phyloP scores from a whole-genome alignment of 73 alveolate genomes.

The Tetrahymena elliotti region DNA sequence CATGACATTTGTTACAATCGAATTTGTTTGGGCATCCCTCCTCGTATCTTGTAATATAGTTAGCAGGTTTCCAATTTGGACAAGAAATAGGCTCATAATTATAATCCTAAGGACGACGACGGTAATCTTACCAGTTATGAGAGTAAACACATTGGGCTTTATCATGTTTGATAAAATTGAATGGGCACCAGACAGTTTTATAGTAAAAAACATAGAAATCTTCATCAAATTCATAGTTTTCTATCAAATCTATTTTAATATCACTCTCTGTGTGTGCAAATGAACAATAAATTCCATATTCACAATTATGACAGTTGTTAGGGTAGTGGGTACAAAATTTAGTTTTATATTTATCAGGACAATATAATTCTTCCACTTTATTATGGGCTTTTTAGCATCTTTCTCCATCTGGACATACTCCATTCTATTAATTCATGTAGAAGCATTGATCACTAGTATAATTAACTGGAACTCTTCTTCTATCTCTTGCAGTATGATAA shows the following conservation, averaged over 20 bases:
- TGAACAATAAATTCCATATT: slow-evolving; percentile 75
- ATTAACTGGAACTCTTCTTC: slow-evolving; percentile 30
- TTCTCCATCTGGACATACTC: slow-evolving; percentile 62
- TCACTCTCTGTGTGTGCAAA: slow-evolving; percentile 79
- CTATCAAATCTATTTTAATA: slow-evolving; percentile 64
- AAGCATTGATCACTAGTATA: slow-evolving; percentile 64
- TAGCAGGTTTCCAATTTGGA: slow-evolving; percentile 59
- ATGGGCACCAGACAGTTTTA: slow-evolving; percentile 96
- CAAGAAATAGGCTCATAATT: slow-evolving; percentile 59
- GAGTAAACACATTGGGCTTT: slow-evolving; percentile 92
- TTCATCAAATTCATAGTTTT: slow-evolving; percentile 58
- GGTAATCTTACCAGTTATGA: slow-evolving; percentile 92
- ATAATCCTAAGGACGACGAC: slow-evolving; percentile 83
- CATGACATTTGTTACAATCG: slow-evolving; percentile 56
- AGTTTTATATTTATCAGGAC: slow-evolving; percentile 75
- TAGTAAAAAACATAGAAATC: slow-evolving; percentile 75
- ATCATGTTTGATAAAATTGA: slow-evolving; percentile 75
- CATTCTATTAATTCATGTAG: slow-evolving; percentile 44
- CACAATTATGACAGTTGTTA: slow-evolving; percentile 56
- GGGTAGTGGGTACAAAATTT: slow-evolving; percentile 77
- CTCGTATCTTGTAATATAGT: slow-evolving; percentile 52
- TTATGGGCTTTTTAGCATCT: slow-evolving; percentile 68
- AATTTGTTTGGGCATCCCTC: slow-evolving; percentile 59
- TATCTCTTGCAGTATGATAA: slow-evolving; percentile 58
- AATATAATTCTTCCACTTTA: slow-evolving; percentile 77